These are phyloP conservation scores for Arabidopsis thaliana DNA, from an alignment of 345 rosid species.

Conservation along the genomic window DNA sequence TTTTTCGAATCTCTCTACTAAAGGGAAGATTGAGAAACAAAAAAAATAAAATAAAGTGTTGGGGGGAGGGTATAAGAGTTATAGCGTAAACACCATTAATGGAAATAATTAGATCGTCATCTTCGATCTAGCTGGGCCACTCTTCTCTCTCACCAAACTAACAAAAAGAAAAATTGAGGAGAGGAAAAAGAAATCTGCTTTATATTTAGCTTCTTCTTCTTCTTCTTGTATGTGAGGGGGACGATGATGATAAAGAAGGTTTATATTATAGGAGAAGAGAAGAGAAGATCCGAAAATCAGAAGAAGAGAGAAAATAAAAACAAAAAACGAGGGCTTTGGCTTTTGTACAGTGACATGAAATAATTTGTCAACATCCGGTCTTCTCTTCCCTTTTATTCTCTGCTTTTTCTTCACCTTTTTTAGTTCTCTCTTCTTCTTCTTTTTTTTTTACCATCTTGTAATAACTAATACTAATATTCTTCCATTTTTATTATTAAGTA, in stretches of 20 bases:
- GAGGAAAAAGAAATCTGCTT: constrained; percentile 41
- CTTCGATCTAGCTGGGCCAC: constrained; percentile 94
- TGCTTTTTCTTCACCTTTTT: constrained; percentile 40
- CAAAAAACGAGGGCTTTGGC: constrained; percentile 64
- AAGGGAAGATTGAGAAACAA: constrained; percentile 23
- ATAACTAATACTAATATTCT: background rate
- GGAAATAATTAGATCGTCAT: constrained; percentile 74
- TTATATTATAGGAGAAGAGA: constrained; percentile 17
- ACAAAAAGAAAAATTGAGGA: background rate
- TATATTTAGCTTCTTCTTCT: constrained; percentile 9
- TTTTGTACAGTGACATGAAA: constrained; percentile 75
- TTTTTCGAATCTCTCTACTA: constrained; percentile 20
- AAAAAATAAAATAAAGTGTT: background rate
- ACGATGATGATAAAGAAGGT: constrained; percentile 18
- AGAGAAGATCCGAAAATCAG: constrained; percentile 51
- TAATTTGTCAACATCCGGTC: constrained; percentile 98
- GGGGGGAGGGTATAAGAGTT: constrained; percentile 35
- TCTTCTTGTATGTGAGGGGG: constrained; percentile 41
- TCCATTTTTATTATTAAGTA: background rate
- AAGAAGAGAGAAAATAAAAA: constrained; percentile 40
- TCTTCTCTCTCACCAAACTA: constrained; percentile 43
- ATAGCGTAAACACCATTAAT: constrained; percentile 48
- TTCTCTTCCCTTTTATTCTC: constrained; percentile 88
- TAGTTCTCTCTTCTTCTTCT: background rate
- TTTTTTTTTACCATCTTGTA: background rate